Conservation (phyloP, 805 yeast genomes). For the Candida coleopterorum region DNA sequence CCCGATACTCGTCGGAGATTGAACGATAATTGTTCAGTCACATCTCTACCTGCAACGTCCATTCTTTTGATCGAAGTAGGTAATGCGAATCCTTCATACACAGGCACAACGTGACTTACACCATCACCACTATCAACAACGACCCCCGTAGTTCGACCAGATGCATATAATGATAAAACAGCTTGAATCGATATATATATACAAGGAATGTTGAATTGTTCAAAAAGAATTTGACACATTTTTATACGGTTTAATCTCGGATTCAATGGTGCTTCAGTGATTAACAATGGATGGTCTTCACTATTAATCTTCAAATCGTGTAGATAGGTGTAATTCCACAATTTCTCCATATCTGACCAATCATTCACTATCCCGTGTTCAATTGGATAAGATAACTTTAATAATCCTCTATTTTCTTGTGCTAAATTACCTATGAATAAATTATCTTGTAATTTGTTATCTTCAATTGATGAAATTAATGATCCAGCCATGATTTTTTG, state of each 20-base stretch:
- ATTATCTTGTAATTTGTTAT: no score
- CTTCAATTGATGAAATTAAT: conserved; percentile 16
- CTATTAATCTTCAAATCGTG: conserved; percentile 52
- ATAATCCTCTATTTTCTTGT: conserved; percentile 71
- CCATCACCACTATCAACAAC: conserved; percentile 94
- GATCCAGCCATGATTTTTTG: conserved; percentile 69
- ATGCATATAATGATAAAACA: conserved; percentile 76
- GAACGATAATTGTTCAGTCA: conserved; percentile 69
- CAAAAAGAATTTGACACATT: conserved; percentile 64
- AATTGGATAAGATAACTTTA: conserved; percentile 67
- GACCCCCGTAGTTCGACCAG: conserved; percentile 87
- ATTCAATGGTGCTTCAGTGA: conserved; percentile 88
- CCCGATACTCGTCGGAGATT: conserved; percentile 66
- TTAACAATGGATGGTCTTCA: conserved; percentile 81
- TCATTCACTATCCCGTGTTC: conserved; percentile 72
- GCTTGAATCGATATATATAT: conserved; percentile 71
- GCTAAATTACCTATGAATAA: conserved; percentile 74
- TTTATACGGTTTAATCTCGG: conserved; percentile 57
- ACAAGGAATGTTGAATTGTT: conserved; percentile 72
- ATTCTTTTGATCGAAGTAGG: conserved; percentile 67
- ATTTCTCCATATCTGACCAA: conserved; percentile 82
- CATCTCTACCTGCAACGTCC: conserved; percentile 83
- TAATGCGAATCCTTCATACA: conserved; percentile 81
- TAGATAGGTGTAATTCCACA: conserved; percentile 69
- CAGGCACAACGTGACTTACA: conserved; percentile 81